Base-by-base conservation (phyloP, 768 basidiomycete species). In the Rhodotorula diobovata region DNA sequence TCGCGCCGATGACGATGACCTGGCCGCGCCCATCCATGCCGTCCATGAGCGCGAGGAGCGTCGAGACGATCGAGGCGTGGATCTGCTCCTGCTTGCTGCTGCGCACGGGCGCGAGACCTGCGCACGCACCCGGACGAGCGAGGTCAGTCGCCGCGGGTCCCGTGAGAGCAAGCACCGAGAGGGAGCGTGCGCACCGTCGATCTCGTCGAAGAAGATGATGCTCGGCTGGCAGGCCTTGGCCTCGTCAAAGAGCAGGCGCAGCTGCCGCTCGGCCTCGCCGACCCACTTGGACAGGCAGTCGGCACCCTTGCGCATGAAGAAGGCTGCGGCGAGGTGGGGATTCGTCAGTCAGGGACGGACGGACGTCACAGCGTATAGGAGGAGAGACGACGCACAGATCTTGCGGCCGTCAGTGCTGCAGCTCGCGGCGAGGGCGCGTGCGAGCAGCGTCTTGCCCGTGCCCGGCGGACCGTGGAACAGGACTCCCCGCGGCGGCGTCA, bases 251-350 rank as follows among this genome's bases (percentile, higher is more conserved):
- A 98, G 84, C 51, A 97, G 85, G 2, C 96, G 87, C 6, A 99
- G 85, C 79, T 97, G 95, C 4, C 96, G 87, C 79, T 98, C 96
- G 11, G 96, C 95, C 82, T 99, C 96, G 63, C 96, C 96, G 21
- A 99, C 96, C 95, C 95, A 99, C 82, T 99, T 99, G 14, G 93
- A 94, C 39, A 98, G 84, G 75, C 90, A 91, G 81, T 99, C 96
- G 45, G 96, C 96, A 30, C 96, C 96, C 82, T 99, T 99, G 60
- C 96, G 89, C 96, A 99, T 98, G 84, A 95, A 99, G 84, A 99
- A 99, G 4, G 96, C 93, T 94, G 75, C n/a, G n/a, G n/a, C n/a
- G n/a, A n/a, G n/a, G n/a, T n/a, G n/a, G n/a, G n/a, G n/a, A n/a
- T n/a, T n/a, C n/a, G n/a, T n/a, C n/a, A n/a, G n/a, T n/a, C 37